Base-by-base conservation (phyloP, 805 yeast genomes). In the Lipomyces sp. region DNA sequence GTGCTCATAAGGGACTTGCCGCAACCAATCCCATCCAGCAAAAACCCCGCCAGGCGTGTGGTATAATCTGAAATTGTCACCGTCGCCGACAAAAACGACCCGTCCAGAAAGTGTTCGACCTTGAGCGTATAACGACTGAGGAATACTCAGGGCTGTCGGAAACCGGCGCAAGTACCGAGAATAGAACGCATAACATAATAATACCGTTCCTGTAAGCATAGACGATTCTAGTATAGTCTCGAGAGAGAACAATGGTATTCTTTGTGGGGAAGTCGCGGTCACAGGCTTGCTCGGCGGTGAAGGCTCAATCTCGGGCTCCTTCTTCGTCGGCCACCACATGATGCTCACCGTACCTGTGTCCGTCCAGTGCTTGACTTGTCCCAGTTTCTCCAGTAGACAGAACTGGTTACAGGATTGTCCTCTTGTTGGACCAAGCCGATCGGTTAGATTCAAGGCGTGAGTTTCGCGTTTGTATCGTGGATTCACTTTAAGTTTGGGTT, bases 1-100 rank as follows among this genome's bases (percentile, higher is more conserved):
- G 34, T 59, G 59, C 37, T 57, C 57, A 55, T 37, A 64, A 11
- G 98, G 98, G 0, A 86, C 80, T 11, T 76, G 71, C 42, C 99
- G 80, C 32, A 90, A 75, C 97, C 97, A 90, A 11, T 96, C 93
- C 99, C 99, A 95, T 0, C 99, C 99, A 2, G 89, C 85, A 1
- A 87, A 73, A 0, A 82, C 67, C 0, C 99, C 98, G 2, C 98
- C 98, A 0, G 99, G 99, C 0, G 96, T 87, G 76, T 95, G 99
- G 75, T 82, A 95, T 70, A 95, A 85, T 66, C 93, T 90, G 78
- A 95, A 94, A 76, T 94, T 94, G 76, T 95, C 99, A 2, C 74
- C 75, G 55, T 73, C 75, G 13, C 74, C 74, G 7, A 73, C 74
- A 34, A 57, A 53, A 3, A 73, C 74, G 13, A 69, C 62, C n/a